Percentiles rank a stretch among this genome's conserved stretches.
phyloP scores from a whole-genome alignment of 129 eudicot species.

The Deinandra increscens region DNA sequence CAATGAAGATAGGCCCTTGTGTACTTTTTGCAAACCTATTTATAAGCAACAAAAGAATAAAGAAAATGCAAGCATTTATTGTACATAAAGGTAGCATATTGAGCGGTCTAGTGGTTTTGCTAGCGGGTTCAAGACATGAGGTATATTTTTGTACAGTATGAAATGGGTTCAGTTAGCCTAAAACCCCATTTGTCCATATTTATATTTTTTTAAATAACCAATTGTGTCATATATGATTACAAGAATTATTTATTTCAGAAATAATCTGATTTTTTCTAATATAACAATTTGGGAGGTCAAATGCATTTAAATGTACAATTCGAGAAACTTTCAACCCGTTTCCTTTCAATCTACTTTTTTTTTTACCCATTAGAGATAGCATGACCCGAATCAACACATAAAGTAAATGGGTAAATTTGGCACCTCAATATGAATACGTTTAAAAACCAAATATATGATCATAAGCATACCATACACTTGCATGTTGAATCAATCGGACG shows the following conservation, averaged over 20 bases:
- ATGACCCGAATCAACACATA: not conserved
- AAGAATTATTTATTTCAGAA: not conserved
- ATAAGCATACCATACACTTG: constrained; percentile 76
- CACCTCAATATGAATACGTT: not conserved
- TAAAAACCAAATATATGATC: constrained; percentile 11
- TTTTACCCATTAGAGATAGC: not conserved
- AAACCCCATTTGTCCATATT: not conserved
- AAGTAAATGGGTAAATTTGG: not conserved
- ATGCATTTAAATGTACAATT: not conserved
- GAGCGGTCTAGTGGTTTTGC: not conserved
- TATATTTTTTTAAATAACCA: too few species aligned
- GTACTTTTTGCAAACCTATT: constrained; percentile 82
- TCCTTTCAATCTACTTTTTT: not conserved
- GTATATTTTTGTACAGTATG: not conserved
- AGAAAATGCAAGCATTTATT: not conserved
- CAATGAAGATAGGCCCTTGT: constrained; percentile 92
- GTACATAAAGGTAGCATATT: not conserved
- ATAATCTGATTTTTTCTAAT: not conserved
- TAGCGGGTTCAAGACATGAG: not conserved
- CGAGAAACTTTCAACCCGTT: not conserved
- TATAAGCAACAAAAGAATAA: constrained; percentile 16
- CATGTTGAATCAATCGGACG: constrained; percentile 87
- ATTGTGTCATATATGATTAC: too few species aligned
- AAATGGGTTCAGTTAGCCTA: not conserved
- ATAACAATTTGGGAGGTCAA: not conserved